Evolutionary conservation across 83 land plant species (phyloP).

Genomic region (Picea abies): DNA sequence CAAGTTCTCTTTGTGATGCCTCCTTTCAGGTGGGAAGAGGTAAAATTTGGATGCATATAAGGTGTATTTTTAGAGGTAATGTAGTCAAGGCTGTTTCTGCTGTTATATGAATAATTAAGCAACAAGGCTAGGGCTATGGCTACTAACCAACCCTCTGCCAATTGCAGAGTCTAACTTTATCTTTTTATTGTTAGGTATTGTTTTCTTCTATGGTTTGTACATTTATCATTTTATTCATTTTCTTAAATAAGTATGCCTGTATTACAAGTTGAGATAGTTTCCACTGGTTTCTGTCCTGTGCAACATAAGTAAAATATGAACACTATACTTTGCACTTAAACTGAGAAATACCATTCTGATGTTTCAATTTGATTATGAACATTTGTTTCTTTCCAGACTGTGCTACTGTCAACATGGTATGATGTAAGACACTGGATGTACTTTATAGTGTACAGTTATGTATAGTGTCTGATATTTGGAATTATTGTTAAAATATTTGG

Average conservation of each 20-base stretch:
- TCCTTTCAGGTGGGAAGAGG: constrained; percentile 79
- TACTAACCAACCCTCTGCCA: background rate
- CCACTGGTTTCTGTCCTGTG: background rate
- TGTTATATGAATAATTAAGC: background rate
- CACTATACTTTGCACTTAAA: background rate
- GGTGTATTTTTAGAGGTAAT: background rate
- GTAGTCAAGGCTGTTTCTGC: background rate
- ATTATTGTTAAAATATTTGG: background rate
- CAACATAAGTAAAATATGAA: background rate
- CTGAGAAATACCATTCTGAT: background rate
- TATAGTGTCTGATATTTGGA: background rate
- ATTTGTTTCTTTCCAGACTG: background rate
- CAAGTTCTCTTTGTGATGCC: constrained; percentile 39
- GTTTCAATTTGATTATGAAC: background rate
- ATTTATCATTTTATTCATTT: background rate
- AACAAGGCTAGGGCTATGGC: too few relatives aligned
- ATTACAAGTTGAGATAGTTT: background rate
- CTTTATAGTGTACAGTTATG: background rate
- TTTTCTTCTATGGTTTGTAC: background rate
- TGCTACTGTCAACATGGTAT: background rate
- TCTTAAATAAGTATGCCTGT: background rate
- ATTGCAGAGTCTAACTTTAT: background rate
- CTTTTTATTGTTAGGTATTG: background rate
- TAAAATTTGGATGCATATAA: constrained; percentile 51
- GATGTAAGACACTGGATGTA: background rate